Evolutionary conservation across 176 grass and related monocot species (phyloP), one percentile per base, ranked within the genome.

Genomic region (Dendrocalamus sinicus): DNA sequence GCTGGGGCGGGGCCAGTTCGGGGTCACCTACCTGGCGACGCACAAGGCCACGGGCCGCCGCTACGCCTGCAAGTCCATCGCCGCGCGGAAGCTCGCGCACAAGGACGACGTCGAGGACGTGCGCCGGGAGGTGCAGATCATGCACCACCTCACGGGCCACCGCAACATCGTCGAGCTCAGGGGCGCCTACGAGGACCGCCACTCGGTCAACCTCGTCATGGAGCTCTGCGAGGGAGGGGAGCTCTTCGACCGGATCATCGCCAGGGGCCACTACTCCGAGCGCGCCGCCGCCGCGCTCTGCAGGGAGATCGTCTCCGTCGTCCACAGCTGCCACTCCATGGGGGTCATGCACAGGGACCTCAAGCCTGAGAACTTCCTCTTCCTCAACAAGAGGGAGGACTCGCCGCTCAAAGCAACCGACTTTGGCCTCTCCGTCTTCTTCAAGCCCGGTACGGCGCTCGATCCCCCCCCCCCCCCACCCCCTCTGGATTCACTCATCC

Each of bases 161-260:
- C 93, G 84, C 83, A 86, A 78, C 88, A 95, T 98, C 86, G 96
- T 98, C 61, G 96, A 95, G 91, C 96, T 98, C 0, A 54, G 81
- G 39, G 95, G 89, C 61, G 93, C 91, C 9, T 98, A 83, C 82
- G 91, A 98, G 92, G 95, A 98, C 83, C 89, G 93, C 47, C 95
- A 98, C 91, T 92, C 87, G 4, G 91, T 98, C 70, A 98, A 98
- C 88, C 91, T 99, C 78, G 87, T 99, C 84, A 99, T 99, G 96
- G 96, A 99, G 90, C 90, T 99, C 67, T 99, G 96, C 87, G 96
- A 99, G 89, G 96, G 96, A 32, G 96, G 96, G 5, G 96, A 99
- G 84, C 88, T 99, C 48, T 99, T 99, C 77, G 96, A 99, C 78
- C 87, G 95, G 63, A 98, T 98, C 89, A 98, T 98, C 76, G 82